phyloP scores from a whole-genome alignment of 2,329 filamentous ascomycete species.

The Aspergillus quadricinctus region DNA sequence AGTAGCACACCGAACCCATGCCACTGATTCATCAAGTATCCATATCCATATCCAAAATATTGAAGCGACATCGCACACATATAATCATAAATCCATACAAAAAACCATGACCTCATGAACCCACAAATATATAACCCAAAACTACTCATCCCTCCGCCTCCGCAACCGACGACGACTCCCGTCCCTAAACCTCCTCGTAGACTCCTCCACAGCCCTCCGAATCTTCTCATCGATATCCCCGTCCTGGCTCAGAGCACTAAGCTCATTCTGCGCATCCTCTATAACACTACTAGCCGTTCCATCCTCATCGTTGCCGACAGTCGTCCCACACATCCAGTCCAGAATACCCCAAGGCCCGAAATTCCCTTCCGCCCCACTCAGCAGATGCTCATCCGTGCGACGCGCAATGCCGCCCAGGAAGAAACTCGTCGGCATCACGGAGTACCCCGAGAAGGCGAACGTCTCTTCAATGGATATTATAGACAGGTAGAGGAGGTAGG shows the following conservation, averaged over 20 bases:
- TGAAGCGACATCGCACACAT: not conserved
- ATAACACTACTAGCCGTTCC: conserved; percentile 26
- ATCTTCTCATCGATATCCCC: conserved; percentile 31
- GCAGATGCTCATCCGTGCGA: conserved; percentile 52
- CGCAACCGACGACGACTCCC: conserved; percentile 13
- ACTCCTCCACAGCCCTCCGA: conserved; percentile 26
- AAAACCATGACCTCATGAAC: not conserved
- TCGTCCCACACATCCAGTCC: conserved; percentile 43
- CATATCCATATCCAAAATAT: not conserved
- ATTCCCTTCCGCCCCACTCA: conserved; percentile 43
- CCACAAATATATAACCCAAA: not conserved
- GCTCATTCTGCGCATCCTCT: conserved; percentile 33
- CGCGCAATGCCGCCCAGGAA: conserved; percentile 57
- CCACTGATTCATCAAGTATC: not conserved
- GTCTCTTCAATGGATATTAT: conserved; percentile 57
- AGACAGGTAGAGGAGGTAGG: conserved; percentile 53
- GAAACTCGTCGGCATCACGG: conserved; percentile 53
- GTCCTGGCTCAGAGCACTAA: conserved; percentile 20
- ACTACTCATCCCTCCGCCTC: conserved; percentile 7
- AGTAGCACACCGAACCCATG: not conserved
- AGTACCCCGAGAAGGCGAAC: conserved; percentile 59
- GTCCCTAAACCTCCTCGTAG: conserved; percentile 25
- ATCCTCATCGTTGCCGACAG: conserved; percentile 44
- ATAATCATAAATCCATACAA: not conserved
- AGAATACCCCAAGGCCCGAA: conserved; percentile 44